Base-by-base conservation (phyloP, 257 asterid species). In the Rauvolfia tetraphylla region DNA sequence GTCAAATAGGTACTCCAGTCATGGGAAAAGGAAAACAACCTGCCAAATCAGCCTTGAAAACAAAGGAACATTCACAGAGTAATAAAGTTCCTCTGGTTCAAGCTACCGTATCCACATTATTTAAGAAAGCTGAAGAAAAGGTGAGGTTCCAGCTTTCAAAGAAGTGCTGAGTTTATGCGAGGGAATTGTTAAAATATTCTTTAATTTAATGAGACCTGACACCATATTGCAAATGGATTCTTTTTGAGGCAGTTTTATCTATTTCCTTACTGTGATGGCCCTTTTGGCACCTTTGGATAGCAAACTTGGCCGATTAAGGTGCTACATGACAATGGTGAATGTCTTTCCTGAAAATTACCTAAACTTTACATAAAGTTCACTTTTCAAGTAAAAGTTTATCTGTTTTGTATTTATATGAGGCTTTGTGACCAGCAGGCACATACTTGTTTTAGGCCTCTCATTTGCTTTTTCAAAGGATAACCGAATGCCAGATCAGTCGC, bases 111-210 rank as follows among this genome's bases (percentile, higher is more conserved):
- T 87, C 96, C 74, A 84, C 95, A n/a, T 49, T 93, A 82, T 91
- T 93, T 68, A 91, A 93, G 89, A 93, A 88, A 85, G 96, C 76
- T 68, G 98, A 81, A 83, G 91, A 89, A 76, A 89, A 89, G 92
- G 97, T 91, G 81, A 44, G 42, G 57, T 75, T 83, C 39, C 76
- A 72, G 38, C 72, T 74, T 73, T 78, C 75, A 48, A 75, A 44
- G 27, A 75, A 70, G 80, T 75, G 51, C 51, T 51, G 71, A 66
- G 48, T 38, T 44, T 27, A 11, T 51, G 25, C 59, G 65, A 8
- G 36, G 62, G 42, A 74, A 57, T 31, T 76, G 39, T 46, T 72
- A 53, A 61, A 23, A 11, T 41, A 54, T 12, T 42, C 23, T 73
- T 14, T 14, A 53, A 39, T 62, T 66, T 13, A 25, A 36, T 4